Percentiles rank a stretch among this genome's conserved stretches.
phyloP scores from a whole-genome alignment of 768 basidiomycete species.

The Rossbeevera mucosa region DNA sequence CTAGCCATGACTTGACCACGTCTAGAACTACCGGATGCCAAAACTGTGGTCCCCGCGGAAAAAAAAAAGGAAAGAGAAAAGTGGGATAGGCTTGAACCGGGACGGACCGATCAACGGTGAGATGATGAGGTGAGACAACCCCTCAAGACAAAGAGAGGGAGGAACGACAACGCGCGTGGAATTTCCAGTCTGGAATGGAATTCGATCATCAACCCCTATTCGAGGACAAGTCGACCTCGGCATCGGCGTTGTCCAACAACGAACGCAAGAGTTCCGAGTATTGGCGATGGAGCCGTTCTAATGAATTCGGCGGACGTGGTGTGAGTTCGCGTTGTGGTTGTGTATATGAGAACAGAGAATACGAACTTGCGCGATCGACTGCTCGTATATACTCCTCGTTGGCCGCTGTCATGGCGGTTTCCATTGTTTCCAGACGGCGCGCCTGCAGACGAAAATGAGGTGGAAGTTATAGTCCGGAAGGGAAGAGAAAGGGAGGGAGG shows the following conservation, averaged over 20 bases:
- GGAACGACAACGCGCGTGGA: too few relatives aligned
- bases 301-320: too few relatives aligned
- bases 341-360: not conserved
- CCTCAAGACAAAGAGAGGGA: too few relatives aligned
- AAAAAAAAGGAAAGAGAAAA: not conserved
- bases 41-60: not conserved
- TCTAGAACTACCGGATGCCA: not conserved
- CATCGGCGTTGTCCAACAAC: constrained; percentile 55
- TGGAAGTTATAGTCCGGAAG: not conserved
- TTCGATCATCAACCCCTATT: not conserved
- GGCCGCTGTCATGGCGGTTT: constrained; percentile 64
- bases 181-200: too few relatives aligned
- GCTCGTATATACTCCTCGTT: constrained; percentile 75
- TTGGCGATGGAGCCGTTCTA: constrained; percentile 58
- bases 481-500: too few relatives aligned
- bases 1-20: not conserved
- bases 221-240: constrained; percentile 22
- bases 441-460: constrained; percentile 39
- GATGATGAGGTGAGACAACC: not conserved
- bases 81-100: not conserved
- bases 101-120: not conserved
- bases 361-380: constrained; percentile 73
- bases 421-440: constrained; percentile 58
- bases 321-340: not conserved
- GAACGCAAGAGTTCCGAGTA: constrained; percentile 52